These are phyloP conservation scores for Neotropicomus parvogracilis DNA, from an alignment of 1,284 basidiomycete genomes.

Conservation along the genomic window DNA sequence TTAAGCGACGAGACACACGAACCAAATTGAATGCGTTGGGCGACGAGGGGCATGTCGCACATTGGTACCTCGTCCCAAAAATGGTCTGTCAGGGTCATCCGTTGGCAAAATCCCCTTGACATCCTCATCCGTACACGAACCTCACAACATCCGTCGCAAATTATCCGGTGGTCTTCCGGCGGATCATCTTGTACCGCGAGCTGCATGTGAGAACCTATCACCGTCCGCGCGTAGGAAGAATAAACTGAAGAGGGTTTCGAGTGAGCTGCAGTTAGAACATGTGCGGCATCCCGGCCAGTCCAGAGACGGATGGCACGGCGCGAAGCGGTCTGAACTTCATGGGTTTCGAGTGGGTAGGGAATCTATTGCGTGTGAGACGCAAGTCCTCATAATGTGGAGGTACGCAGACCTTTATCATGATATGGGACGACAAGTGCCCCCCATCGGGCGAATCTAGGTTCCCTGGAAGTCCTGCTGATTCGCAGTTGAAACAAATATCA, in stretches of 20 bases:
- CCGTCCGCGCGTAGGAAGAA: slow-evolving; percentile 61
- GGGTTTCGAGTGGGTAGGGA: slow-evolving; percentile 71
- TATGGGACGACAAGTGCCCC: slow-evolving; percentile 78
- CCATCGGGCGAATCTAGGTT: slow-evolving; percentile 73
- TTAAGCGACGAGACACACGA: slow-evolving; percentile 19
- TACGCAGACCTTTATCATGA: slow-evolving; percentile 79
- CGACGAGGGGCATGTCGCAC: slow-evolving; percentile 68
- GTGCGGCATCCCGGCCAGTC: slow-evolving; percentile 71
- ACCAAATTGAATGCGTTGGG: slow-evolving; percentile 65
- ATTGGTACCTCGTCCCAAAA: slow-evolving; percentile 70
- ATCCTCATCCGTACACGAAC: slow-evolving; percentile 36
- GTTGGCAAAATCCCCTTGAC: background rate
- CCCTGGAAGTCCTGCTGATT: slow-evolving; percentile 77
- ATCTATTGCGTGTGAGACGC: slow-evolving; percentile 49
- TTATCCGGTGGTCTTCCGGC: slow-evolving; percentile 52
- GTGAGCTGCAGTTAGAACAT: slow-evolving; percentile 39
- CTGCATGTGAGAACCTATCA: slow-evolving; percentile 48
- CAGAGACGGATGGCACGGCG: slow-evolving; percentile 71
- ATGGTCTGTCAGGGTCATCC: slow-evolving; percentile 46
- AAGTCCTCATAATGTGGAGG: background rate
- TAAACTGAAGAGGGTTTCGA: slow-evolving; percentile 56
- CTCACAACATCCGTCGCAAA: slow-evolving; percentile 56
- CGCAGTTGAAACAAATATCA: slow-evolving; percentile 87
- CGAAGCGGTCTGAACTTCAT: slow-evolving; percentile 72
- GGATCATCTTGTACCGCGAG: slow-evolving; percentile 26